Evolutionary conservation across 164 flowering plant species (phyloP), one percentile per base, ranked within the genome.

Genomic region (Annona cherimola): DNA sequence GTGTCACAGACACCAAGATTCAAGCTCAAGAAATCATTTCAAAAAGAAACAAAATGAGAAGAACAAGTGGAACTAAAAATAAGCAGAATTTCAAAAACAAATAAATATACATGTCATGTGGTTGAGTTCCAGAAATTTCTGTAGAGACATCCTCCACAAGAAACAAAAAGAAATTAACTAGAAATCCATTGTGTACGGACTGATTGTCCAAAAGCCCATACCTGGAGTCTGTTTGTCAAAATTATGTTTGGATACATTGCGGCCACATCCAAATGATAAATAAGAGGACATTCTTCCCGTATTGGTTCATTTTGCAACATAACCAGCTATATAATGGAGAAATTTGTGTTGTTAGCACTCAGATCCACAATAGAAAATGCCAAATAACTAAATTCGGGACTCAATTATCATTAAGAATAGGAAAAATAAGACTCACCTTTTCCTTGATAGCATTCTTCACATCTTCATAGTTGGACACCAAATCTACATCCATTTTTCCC

Each of bases 201-300:
- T 11, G 3, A 67, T 42, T 11, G 6, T 35, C 35, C 19, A 20
- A 14, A 54, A 46, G 14, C 35, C 8, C 63, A 65, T 75, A 95
- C 99, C 98, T 95, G 99, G 78, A 96, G 98, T 86, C 99, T 86
- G 83, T 96, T 96, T 60, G 99, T 96, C 73, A 96, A 81, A 74
- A 96, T 96, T 76, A 96, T 96, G 78, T 96, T 96, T 45, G 99
- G 99, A 80, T 96, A 96, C 99, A 96, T 96, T 64, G 99, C 99
- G 75, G 99, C 99, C 68, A 96, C 99, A 86, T 96, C 99, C 35
- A 96, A 83, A 84, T 96, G 99, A 85, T 96, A 96, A 71, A 96
- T 93, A 64, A 96, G 92, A 54, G 99, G 99, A 77, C 87, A 77
- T 74, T 96, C 99, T 76, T 90, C 97, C 45, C 97, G 93, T 42